Base-by-base conservation (phyloP, 257 asterid species). In the Plectranthus barbatus region DNA sequence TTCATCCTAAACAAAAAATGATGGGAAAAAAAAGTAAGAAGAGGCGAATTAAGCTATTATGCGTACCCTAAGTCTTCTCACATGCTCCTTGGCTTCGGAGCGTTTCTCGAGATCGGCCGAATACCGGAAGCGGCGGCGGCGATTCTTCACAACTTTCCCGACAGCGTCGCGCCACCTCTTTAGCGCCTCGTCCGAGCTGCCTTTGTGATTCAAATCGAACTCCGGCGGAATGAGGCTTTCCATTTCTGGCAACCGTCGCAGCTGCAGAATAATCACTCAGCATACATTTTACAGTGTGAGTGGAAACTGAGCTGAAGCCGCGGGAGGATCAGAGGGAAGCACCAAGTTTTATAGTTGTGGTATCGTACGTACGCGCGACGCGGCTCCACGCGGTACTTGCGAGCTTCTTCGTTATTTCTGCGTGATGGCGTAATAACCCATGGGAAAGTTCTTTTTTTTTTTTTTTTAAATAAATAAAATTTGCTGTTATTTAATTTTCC, bases 121-220 rank as follows among this genome's bases (percentile, higher is more conserved):
- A 40, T 81, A 86, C 3, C 95, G 80, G 71, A 84, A 86, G n/a
- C 91, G 74, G 31, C 95, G 87, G 60, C 89, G 85, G 61, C 81
- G 85, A 72, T 86, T 86, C 56, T 60, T 75, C 45, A 86, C 91
- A 0, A 86, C 64, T 3, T 55, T 48, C 6, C 79, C 81, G 31
- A 84, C 85, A 73, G 89, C 89, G 3, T 84, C 70, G 54, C 95
- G 83, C 95, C 95, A 86, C 56, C 71, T 68, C 63, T 51, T 59
- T 68, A 70, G 83, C 18, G 83, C 83, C 67, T 80, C 89, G 4
- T 52, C 80, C 19, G 86, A 71, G 13, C 78, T 76, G 37, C 77
- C 40, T 33, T 73, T 77, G 44, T 70, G 69, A 61, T 74, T 81
- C 50, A 81, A 21, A 57, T 86, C 86, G 20, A 83, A 81, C 34